Evolutionary conservation across 2,329 filamentous ascomycete species (phyloP).

Genomic region (Diaporthe eres): DNA sequence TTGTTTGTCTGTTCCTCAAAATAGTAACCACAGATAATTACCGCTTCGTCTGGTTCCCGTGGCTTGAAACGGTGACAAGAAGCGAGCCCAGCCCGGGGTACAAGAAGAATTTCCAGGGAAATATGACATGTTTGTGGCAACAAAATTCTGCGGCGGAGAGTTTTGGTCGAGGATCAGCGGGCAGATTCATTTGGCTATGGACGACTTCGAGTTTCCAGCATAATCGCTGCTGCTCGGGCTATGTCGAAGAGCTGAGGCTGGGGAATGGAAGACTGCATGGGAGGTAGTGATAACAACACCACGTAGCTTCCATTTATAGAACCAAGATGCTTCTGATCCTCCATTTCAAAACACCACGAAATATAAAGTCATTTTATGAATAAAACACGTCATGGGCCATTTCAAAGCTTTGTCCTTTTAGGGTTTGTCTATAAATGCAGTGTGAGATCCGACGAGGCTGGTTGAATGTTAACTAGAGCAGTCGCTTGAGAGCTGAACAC

Average conservation of each 20-base stretch:
- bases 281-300: background rate
- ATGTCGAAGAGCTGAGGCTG: conserved; percentile 35
- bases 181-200: conserved; percentile 76
- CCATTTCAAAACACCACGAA: background rate
- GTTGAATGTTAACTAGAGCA: background rate
- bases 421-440: background rate
- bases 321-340: background rate
- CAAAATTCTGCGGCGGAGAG: conserved; percentile 66
- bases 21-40: conserved; percentile 76
- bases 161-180: conserved; percentile 76
- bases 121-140: conserved; percentile 71
- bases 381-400: no score
- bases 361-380: no score
- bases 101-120: conserved; percentile 51
- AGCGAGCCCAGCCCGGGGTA: conserved; percentile 55
- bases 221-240: conserved; percentile 57
- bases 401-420: background rate
- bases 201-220: conserved; percentile 75
- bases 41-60: conserved; percentile 74
- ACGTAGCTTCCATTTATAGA: background rate
- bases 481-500: background rate
- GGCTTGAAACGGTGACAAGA: conserved; percentile 73
- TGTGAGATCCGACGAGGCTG: background rate
- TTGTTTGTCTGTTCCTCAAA: conserved; percentile 75
- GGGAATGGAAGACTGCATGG: conserved; percentile 1